Conservation (phyloP, 2,329 filamentous ascomycete genomes). For the Sarocladiaceae sp. region DNA sequence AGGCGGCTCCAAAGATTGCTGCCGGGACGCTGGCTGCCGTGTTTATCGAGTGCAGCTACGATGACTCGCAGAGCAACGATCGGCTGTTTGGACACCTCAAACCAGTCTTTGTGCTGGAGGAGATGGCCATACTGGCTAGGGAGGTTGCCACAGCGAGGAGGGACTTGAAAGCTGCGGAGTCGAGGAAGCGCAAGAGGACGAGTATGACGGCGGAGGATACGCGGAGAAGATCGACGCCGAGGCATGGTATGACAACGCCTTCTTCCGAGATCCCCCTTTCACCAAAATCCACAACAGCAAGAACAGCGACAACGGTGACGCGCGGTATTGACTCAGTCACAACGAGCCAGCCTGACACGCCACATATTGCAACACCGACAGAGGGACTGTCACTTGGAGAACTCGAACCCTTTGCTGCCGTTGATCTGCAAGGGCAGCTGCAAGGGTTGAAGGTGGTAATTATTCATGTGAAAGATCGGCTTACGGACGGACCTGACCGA, state of each 20-base stretch:
- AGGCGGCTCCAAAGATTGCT: constrained; percentile 80
- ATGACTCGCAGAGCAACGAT: constrained; percentile 69
- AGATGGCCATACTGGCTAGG: constrained; percentile 64
- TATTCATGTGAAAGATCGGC: constrained; percentile 87
- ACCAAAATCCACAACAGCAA: constrained; percentile 33
- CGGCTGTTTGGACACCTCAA: constrained; percentile 84
- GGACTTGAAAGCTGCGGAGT: constrained; percentile 20
- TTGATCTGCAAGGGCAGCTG: constrained; percentile 42
- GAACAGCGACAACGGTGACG: no score
- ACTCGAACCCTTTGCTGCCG: constrained; percentile 22
- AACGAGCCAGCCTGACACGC: constrained; percentile 24
- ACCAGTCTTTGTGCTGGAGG: constrained; percentile 73
- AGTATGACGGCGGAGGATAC: constrained; percentile 13
- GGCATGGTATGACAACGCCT: not conserved
- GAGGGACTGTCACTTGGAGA: constrained; percentile 38
- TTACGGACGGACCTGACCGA: constrained; percentile 64
- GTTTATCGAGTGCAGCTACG: constrained; percentile 94
- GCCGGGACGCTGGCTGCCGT: constrained; percentile 68
- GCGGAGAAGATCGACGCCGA: not conserved
- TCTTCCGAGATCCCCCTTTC: constrained; percentile 41
- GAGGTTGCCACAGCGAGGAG: constrained; percentile 54
- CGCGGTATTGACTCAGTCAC: not conserved
- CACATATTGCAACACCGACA: constrained; percentile 41
- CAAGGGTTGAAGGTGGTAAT: constrained; percentile 73
- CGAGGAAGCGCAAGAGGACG: constrained; percentile 61